Percentiles rank a stretch among this genome's conserved stretches.
These are phyloP conservation scores for Annona cherimola DNA, from an alignment of 164 flowering plant genomes.

Conservation along the genomic window DNA sequence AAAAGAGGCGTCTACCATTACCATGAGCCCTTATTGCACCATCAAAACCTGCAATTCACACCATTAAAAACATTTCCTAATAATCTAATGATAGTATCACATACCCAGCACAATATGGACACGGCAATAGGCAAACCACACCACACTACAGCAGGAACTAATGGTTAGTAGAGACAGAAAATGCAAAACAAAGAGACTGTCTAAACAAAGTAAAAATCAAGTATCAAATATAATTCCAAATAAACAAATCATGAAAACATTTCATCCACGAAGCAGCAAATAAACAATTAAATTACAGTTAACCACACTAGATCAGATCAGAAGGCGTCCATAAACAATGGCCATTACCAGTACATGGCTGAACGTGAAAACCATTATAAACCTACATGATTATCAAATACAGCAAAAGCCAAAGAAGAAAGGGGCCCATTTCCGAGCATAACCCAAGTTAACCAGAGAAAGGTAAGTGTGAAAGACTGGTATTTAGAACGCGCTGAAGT, in stretches of 20 bases:
- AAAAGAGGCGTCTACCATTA: conserved; percentile 12
- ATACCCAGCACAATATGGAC: neutral
- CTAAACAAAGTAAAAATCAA: neutral
- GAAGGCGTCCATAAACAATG: neutral
- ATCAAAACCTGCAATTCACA: conserved; percentile 26
- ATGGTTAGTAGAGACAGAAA: neutral
- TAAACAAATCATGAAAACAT: neutral
- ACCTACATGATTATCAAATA: neutral
- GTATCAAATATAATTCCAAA: neutral
- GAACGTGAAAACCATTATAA: neutral
- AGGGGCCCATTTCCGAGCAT: neutral
- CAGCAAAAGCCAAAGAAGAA: neutral
- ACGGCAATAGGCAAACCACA: neutral
- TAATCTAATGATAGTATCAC: neutral
- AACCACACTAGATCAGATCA: neutral
- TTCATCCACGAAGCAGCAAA: neutral
- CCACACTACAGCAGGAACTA: neutral
- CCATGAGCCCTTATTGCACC: conserved; percentile 18
- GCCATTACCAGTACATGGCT: neutral
- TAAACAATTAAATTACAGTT: neutral
- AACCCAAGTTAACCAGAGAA: conserved; percentile 9
- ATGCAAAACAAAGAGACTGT: neutral
- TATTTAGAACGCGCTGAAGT: conserved; percentile 13
- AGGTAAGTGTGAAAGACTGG: neutral
- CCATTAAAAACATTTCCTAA: neutral